These are phyloP conservation scores for Gossypium arboreum DNA, from an alignment of 345 rosid genomes.

Conservation along the genomic window DNA sequence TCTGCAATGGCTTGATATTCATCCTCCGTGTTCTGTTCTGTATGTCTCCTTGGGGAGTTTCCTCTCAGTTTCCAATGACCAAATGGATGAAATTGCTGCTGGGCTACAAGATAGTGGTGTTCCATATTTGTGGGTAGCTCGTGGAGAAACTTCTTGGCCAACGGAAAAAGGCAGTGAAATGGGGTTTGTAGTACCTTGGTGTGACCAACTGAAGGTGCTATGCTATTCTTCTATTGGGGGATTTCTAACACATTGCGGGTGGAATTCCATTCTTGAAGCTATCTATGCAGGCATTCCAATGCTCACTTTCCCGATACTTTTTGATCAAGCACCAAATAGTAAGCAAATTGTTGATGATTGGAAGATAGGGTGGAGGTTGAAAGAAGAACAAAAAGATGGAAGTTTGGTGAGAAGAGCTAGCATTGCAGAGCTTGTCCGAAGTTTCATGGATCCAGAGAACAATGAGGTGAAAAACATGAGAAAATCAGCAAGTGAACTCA, in stretches of 20 bases:
- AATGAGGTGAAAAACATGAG: slow-evolving; percentile 21
- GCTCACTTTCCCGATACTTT: slow-evolving; percentile 28
- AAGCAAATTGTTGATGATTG: slow-evolving; percentile 30
- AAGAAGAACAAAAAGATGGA: not conserved
- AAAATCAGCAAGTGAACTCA: slow-evolving; percentile 17
- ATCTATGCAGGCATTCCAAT: slow-evolving; percentile 33
- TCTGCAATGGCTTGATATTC: slow-evolving; percentile 37
- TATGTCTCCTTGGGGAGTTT: slow-evolving; percentile 45
- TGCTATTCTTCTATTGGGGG: slow-evolving; percentile 31
- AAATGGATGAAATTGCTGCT: slow-evolving; percentile 37
- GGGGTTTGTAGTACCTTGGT: slow-evolving; percentile 32
- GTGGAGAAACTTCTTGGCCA: slow-evolving; percentile 14
- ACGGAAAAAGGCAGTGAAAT: slow-evolving; percentile 11
- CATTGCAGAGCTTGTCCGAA: slow-evolving; percentile 19
- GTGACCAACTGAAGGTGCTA: slow-evolving; percentile 32
- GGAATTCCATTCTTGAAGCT: slow-evolving; percentile 31
- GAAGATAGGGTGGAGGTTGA: slow-evolving; percentile 35
- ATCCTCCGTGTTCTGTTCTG: slow-evolving; percentile 35
- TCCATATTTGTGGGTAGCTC: slow-evolving; percentile 42
- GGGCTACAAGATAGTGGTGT: slow-evolving; percentile 35
- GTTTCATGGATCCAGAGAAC: slow-evolving; percentile 22
- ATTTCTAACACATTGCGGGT: slow-evolving; percentile 38
- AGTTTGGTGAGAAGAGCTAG: slow-evolving; percentile 23
- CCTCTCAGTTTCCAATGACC: slow-evolving; percentile 27
- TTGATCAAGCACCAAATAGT: slow-evolving; percentile 26